Conservation (phyloP, 2,329 filamentous ascomycete genomes). For the Niveomyces coronatus region DNA sequence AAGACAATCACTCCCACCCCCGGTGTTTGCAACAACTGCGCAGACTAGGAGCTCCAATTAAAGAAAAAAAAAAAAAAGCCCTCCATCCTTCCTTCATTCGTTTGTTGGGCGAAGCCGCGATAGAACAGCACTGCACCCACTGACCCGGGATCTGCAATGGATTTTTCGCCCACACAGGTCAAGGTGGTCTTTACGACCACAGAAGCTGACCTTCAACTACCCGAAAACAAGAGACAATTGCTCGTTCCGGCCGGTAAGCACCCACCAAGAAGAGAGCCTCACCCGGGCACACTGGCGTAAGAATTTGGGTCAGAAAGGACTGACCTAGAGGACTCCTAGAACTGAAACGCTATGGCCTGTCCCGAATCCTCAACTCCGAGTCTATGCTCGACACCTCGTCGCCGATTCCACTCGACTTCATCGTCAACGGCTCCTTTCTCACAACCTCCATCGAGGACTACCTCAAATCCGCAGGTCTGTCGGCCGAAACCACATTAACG, state of each 20-base stretch:
- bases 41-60: too few relatives aligned
- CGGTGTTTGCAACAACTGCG: too few relatives aligned
- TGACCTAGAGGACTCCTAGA: conserved; percentile 28
- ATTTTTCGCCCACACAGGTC: conserved; percentile 40
- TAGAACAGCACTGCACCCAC: too few relatives aligned
- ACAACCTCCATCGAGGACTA: conserved; percentile 86
- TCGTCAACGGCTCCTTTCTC: conserved; percentile 88
- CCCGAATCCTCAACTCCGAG: conserved; percentile 60
- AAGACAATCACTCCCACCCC: too few relatives aligned
- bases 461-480: conserved; percentile 75
- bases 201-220: conserved; percentile 50
- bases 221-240: conserved; percentile 50
- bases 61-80: too few relatives aligned
- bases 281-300: too few relatives aligned
- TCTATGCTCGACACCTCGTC: conserved; percentile 55
- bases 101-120: too few relatives aligned
- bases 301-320: not conserved
- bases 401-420: conserved; percentile 81
- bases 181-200: conserved; percentile 59
- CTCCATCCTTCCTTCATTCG: too few relatives aligned
- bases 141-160: too few relatives aligned
- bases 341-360: conserved; percentile 60
- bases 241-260: conserved; percentile 48
- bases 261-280: too few relatives aligned
- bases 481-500: conserved; percentile 74